These are phyloP conservation scores for Cyberlindnera lachancei DNA, from an alignment of 805 yeast genomes.

Conservation along the genomic window DNA sequence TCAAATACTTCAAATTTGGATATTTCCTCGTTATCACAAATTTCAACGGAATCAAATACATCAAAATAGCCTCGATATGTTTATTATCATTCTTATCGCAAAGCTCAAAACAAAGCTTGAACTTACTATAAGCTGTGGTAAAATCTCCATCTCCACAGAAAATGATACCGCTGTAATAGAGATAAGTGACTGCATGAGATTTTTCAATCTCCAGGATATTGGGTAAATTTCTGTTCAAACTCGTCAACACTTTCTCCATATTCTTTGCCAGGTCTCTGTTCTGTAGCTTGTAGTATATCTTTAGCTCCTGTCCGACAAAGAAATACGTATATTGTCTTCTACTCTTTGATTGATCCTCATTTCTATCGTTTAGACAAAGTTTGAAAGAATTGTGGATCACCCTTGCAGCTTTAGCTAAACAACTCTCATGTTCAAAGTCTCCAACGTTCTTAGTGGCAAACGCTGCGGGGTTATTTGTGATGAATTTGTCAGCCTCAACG, in stretches of 20 bases:
- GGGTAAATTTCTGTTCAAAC: constrained; percentile 49
- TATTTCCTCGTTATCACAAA: constrained; percentile 39
- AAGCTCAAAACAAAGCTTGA: constrained; percentile 37
- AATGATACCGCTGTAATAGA: constrained; percentile 64
- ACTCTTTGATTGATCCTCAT: constrained; percentile 38
- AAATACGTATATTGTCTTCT: constrained; percentile 62
- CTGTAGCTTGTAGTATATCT: constrained; percentile 56
- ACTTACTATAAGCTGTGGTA: constrained; percentile 39
- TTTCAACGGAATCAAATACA: constrained; percentile 57
- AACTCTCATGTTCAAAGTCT: constrained; percentile 25
- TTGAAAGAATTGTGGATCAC: constrained; percentile 69
- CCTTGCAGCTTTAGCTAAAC: constrained; percentile 48
- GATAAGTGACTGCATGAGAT: constrained; percentile 50
- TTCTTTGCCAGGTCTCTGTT: constrained; percentile 70
- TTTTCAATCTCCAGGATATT: constrained; percentile 34
- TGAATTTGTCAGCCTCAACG: constrained; percentile 16
- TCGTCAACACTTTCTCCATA: constrained; percentile 59
- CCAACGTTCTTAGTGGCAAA: constrained; percentile 7
- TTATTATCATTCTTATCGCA: constrained; percentile 8
- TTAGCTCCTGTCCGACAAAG: constrained; percentile 63
- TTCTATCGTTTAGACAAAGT: constrained; percentile 71
- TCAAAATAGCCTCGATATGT: constrained; percentile 36
- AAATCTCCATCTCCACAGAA: constrained; percentile 60
- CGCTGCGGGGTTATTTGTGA: constrained; percentile 12
- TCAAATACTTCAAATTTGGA: constrained; percentile 38